Conservation (phyloP, 768 basidiomycete genomes). For the Podaxis mareebaensis region DNA sequence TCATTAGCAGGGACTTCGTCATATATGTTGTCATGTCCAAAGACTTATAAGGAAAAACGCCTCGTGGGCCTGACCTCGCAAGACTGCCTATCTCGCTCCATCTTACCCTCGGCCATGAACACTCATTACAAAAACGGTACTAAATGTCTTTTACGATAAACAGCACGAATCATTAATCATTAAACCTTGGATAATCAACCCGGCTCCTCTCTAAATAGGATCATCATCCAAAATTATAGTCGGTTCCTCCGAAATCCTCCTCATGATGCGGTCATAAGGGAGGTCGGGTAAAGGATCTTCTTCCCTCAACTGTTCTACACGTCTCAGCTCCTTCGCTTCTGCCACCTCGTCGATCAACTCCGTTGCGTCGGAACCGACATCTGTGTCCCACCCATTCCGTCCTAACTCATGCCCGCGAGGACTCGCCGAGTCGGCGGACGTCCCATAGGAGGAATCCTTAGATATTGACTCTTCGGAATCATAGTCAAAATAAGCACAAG, state of each 20-base stretch:
- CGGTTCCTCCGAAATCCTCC: conserved; percentile 6
- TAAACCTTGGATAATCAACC: not conserved
- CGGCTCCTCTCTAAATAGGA: not conserved
- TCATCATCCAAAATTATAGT: conserved; percentile 1
- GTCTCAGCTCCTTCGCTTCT: not conserved
- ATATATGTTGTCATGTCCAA: too few species aligned
- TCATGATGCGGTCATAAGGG: conserved; percentile 10
- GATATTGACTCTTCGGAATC: not conserved
- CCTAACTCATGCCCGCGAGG: not conserved
- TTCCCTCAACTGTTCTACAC: not conserved
- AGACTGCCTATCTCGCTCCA: too few species aligned
- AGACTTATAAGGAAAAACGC: too few species aligned
- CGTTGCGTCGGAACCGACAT: not conserved
- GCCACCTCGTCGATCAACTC: conserved; percentile 3
- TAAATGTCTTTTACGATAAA: too few species aligned
- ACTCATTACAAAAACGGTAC: too few species aligned
- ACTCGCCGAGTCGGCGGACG: not conserved
- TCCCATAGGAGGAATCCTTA: not conserved
- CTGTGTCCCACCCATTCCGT: not conserved
- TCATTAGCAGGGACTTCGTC: too few species aligned
- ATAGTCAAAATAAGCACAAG: not conserved
- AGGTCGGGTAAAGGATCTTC: not conserved
- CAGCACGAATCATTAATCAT: not conserved
- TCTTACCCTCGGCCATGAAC: too few species aligned
- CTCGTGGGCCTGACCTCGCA: too few species aligned